These are phyloP conservation scores for Cicer cuneatum DNA, from an alignment of 306 rosid species.

Conservation along the genomic window DNA sequence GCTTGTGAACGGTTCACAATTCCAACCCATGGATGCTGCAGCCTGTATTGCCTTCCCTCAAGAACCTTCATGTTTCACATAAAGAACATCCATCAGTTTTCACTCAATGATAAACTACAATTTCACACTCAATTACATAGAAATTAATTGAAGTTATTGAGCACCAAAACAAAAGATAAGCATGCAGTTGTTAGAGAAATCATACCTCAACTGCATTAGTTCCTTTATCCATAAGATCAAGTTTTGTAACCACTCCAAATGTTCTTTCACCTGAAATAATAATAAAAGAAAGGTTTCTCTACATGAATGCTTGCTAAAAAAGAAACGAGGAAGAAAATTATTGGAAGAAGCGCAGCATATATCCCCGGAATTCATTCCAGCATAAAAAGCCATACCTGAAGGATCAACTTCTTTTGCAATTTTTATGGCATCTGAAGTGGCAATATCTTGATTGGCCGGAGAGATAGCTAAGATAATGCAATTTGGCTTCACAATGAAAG, in stretches of 20 bases:
- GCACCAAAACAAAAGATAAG: slow-evolving; percentile 38
- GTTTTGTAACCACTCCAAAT: slow-evolving; percentile 96
- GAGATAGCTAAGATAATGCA: slow-evolving; percentile 97
- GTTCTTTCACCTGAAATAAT: slow-evolving; percentile 87
- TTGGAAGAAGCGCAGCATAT: slow-evolving; percentile 26
- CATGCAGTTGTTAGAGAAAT: slow-evolving; percentile 36
- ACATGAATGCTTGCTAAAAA: slow-evolving; percentile 12
- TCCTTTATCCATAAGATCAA: slow-evolving; percentile 98
- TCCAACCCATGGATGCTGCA: slow-evolving; percentile 99
- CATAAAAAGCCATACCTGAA: slow-evolving; percentile 63
- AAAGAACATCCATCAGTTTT: slow-evolving; percentile 43
- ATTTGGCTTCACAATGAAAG: slow-evolving; percentile 77
- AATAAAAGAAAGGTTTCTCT: not conserved
- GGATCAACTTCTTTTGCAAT: slow-evolving; percentile 97
- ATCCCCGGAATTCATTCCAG: slow-evolving; percentile 40
- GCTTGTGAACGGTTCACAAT: slow-evolving; percentile 99
- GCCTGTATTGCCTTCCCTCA: slow-evolving; percentile 90
- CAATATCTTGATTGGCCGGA: slow-evolving; percentile 99
- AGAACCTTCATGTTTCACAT: slow-evolving; percentile 72
- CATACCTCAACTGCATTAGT: slow-evolving; percentile 95
- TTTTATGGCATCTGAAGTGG: slow-evolving; percentile 99
- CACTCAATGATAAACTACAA: slow-evolving; percentile 7
- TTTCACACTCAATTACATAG: slow-evolving; percentile 32
- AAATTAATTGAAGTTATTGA: slow-evolving; percentile 35
- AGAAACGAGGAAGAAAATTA: slow-evolving; percentile 28